Base-by-base conservation (phyloP, 129 eudicot genomes). In the Centella asiatica region DNA sequence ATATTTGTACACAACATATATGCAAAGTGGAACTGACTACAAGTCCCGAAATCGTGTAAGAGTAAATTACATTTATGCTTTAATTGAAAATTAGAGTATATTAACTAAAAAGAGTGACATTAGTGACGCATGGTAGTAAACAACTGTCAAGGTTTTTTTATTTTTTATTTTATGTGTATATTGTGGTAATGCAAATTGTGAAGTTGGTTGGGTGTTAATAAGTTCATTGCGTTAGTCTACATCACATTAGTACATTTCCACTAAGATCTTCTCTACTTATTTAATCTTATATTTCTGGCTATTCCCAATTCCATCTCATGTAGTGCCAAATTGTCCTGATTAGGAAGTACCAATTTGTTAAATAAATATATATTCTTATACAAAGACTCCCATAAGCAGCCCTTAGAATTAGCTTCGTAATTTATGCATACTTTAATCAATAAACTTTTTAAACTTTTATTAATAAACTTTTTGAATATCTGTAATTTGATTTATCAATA, bases 181-280 rank as follows among this genome's bases (percentile, higher is more conserved):
- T 2, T 24, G 31, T 31, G 17, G 36, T 29, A 26, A 4, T 27
- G 29, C 28, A 3, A 25, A 58, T 23, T 37, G 31, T 40, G 51
- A 32, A 37, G 37, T 60, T 42, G 65, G 51, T n/a, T 29, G 32
- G 22, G 50, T 60, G 50, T 46, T 25, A 39, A 39, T 60, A n/a
- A 39, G 10, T 51, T 11, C 11, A 39, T 14, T 25, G 46, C 18
- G 32, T 32, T 24, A 61, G 15, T 42, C 37, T 42, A 61, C 66
- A 42, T 40, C 51, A 39, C 36, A 13, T 22, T 42, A 39, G 20
- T 42, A 22, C 62, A 61, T 18, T 61, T 61, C 66, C 66, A 57
- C 62, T 57, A 28, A 19, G 44, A 19, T 57, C 44, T 57, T 1
- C 60, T 14, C 42, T 17, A 8, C 2, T 34, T n/a, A n/a, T 57